Conservation (phyloP, 2,329 filamentous ascomycete genomes). For the Neonectria faginata region DNA sequence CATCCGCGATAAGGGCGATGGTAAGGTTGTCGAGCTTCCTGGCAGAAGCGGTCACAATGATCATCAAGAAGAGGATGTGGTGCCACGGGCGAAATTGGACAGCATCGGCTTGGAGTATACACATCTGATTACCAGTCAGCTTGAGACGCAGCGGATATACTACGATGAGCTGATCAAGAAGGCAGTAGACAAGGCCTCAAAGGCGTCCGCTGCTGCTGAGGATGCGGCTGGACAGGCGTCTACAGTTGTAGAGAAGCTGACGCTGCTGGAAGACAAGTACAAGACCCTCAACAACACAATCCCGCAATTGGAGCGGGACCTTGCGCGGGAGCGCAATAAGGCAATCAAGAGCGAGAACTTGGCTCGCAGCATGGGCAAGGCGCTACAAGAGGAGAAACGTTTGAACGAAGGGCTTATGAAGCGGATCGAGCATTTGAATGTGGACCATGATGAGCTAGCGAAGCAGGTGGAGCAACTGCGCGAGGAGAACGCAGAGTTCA, state of each 20-base stretch:
- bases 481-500: constrained; percentile 76
- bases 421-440: constrained; percentile 80
- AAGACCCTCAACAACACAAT: constrained; percentile 69
- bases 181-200: constrained; percentile 87
- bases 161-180: constrained; percentile 94
- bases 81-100: constrained; percentile 75
- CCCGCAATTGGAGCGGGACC: constrained; percentile 77
- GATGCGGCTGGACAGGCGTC: constrained; percentile 65
- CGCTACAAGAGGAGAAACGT: constrained; percentile 87
- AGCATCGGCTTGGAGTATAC: constrained; percentile 95
- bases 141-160: constrained; percentile 92
- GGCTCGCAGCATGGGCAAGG: constrained; percentile 78
- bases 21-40: constrained; percentile 92
- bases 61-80: constrained; percentile 69
- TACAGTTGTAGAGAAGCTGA: constrained; percentile 62
- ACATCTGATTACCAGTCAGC: constrained; percentile 89
- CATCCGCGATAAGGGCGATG: constrained; percentile 92
- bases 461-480: constrained; percentile 68
- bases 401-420: constrained; percentile 84
- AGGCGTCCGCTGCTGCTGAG: constrained; percentile 76
- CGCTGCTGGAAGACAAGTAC: constrained; percentile 59
- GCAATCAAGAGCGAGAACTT: constrained; percentile 80
- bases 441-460: constrained; percentile 68
- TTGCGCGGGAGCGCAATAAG: constrained; percentile 74
- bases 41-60: constrained; percentile 56